phyloP scores from a whole-genome alignment of 1,139 yeast species.

The Scheffersomyces insectosa region DNA sequence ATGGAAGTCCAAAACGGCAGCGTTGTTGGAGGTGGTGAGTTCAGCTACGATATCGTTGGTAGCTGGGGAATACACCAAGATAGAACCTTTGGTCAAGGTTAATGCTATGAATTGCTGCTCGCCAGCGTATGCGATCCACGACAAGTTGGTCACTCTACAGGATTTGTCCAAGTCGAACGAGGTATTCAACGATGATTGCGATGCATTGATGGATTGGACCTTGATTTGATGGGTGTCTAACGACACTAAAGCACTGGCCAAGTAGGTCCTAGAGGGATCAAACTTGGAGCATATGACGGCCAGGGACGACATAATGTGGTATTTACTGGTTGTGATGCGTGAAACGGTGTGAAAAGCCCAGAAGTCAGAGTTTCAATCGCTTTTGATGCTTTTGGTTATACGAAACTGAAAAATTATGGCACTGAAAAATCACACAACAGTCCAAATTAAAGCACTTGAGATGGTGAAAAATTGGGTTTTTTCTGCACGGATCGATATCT shows the following conservation, averaged over 20 bases:
- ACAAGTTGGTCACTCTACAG: constrained; percentile 48
- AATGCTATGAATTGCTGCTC: constrained; percentile 54
- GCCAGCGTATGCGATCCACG: constrained; percentile 49
- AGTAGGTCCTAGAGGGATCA: constrained; percentile 57
- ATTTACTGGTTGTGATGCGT: no score
- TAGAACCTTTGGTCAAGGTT: constrained; percentile 66
- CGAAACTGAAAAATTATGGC: no score
- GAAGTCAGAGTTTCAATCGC: no score
- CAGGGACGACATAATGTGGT: constrained; percentile 9
- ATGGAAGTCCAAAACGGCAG: constrained; percentile 55
- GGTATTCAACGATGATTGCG: constrained; percentile 39
- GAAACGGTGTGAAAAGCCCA: no score
- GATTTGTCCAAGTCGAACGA: constrained; percentile 57
- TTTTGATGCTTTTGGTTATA: no score
- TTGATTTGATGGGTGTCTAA: constrained; percentile 74
- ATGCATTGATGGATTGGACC: constrained; percentile 52
- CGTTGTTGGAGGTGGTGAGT: constrained; percentile 51
- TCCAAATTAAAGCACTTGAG: no score
- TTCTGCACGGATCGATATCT: no score
- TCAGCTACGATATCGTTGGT: constrained; percentile 56
- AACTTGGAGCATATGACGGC: constrained; percentile 40
- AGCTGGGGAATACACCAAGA: constrained; percentile 68
- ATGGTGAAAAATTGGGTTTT: no score
- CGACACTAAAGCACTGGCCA: constrained; percentile 70
- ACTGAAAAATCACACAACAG: no score